Percentiles rank a stretch among this genome's conserved stretches.
These are phyloP conservation scores for Gilbertella persicaria DNA, from an alignment of 371 early-diverging fungal species.

Conservation along the genomic window DNA sequence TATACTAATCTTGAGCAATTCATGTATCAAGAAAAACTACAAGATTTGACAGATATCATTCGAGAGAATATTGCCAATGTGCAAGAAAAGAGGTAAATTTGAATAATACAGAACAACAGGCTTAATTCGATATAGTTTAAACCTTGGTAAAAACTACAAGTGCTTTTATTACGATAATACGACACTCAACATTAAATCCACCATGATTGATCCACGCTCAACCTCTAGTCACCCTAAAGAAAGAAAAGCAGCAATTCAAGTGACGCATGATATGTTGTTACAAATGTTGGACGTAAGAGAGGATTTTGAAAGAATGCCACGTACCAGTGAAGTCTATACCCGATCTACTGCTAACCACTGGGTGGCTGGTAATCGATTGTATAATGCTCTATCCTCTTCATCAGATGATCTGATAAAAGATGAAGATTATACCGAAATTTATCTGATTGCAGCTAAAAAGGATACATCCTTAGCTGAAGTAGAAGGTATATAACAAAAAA, in stretches of 20 bases:
- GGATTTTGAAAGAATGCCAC: slow-evolving; percentile 57
- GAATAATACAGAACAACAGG: no score
- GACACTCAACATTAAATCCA: slow-evolving; percentile 42
- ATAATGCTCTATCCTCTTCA: slow-evolving; percentile 21
- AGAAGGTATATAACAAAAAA: slow-evolving; percentile 41
- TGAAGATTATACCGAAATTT: slow-evolving; percentile 51
- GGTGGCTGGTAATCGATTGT: slow-evolving; percentile 59
- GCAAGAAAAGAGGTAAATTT: slow-evolving; percentile 42
- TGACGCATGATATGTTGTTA: slow-evolving; percentile 47
- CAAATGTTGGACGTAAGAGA: slow-evolving; percentile 56
- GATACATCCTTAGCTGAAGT: slow-evolving; percentile 62
- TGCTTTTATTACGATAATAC: slow-evolving; percentile 49
- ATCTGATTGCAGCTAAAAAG: slow-evolving; percentile 62
- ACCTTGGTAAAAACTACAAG: slow-evolving; percentile 41
- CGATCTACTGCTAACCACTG: slow-evolving; percentile 62
- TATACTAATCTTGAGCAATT: slow-evolving; percentile 29
- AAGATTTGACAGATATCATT: slow-evolving; percentile 18
- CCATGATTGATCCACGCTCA: slow-evolving; percentile 25
- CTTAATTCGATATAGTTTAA: slow-evolving; percentile 9
- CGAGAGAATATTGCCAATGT: slow-evolving; percentile 21
- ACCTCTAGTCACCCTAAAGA: slow-evolving; percentile 18
- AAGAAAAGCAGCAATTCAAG: slow-evolving; percentile 16
- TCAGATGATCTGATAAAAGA: slow-evolving; percentile 12
- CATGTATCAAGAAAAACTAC: slow-evolving; percentile 28
- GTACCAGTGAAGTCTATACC: slow-evolving; percentile 61